phyloP scores from a whole-genome alignment of 441 rosid genomes.

The Macaranga tanarius region DNA sequence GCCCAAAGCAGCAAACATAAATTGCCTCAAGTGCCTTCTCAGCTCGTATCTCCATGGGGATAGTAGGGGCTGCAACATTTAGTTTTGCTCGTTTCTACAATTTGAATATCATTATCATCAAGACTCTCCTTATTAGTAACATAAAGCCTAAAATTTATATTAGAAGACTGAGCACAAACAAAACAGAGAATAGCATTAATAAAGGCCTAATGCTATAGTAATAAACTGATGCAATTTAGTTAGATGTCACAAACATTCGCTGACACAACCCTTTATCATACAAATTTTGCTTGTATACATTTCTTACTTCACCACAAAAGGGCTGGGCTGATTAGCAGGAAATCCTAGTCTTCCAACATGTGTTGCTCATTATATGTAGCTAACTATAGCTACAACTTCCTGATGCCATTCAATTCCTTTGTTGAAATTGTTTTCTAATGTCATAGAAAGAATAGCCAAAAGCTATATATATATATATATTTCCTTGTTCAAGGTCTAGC shows the following conservation, averaged over 20 bases:
- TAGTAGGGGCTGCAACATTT: conserved; percentile 50
- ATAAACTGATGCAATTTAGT: not conserved
- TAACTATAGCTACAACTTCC: not conserved
- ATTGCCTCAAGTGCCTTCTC: conserved; percentile 91
- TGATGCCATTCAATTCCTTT: not conserved
- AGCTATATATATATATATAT: not conserved
- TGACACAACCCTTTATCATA: too few species aligned
- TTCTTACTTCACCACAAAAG: not conserved
- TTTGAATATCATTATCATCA: conserved; percentile 10
- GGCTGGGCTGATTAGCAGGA: too few species aligned
- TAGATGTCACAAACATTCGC: too few species aligned
- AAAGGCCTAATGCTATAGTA: not conserved
- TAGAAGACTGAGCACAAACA: not conserved
- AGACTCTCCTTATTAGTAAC: not conserved
- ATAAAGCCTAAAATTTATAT: not conserved
- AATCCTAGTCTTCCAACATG: not conserved
- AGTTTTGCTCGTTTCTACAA: conserved; percentile 76
- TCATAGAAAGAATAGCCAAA: not conserved
- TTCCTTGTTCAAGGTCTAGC: not conserved
- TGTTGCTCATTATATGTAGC: not conserved
- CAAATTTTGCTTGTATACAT: not conserved
- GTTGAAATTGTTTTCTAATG: not conserved
- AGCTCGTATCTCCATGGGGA: conserved; percentile 71
- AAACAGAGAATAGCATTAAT: not conserved
- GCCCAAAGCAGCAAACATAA: conserved; percentile 72